Evolutionary conservation across 257 asterid species (phyloP), one percentile per base, ranked within the genome.

Genomic region (Ajuga chamaepitys): DNA sequence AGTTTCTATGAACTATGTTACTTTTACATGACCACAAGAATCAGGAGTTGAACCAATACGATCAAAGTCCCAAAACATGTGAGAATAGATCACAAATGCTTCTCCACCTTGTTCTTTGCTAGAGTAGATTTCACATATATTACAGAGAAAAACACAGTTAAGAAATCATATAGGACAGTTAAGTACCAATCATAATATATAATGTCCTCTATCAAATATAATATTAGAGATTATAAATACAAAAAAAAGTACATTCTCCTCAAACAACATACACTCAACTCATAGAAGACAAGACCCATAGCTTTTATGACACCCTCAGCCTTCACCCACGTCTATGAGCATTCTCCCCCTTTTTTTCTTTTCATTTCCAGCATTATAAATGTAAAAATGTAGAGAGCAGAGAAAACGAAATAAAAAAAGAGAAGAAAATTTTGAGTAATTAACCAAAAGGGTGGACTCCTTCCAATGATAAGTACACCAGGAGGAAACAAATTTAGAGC

Each of bases 171-270:
- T 41, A 46, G 8, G 40, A 58, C 67, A 71, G 50, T 52, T 53
- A 37, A 47, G 42, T 35, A 74, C 28, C 78, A 73, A 71, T 40
- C 78, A 60, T 37, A 77, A 71, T 58, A 60, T 71, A 60, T 37
- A 77, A 71, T 58, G 56, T 71, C 69, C 18, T 64, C 78, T 74
- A 74, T 80, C 64, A 77, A 52, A 62, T 54, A 80, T 77, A 71
- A 74, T 77, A 80, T 71, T 58, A 80, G 57, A 35, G 78, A 47
- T 71, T 68, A 53, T 77, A 71, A 74, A 80, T 77, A 73, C 71
- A 68, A 45, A 9, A 58, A 65, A 68, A 77, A 37, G 78, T 65
- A 69, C 74, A 66, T 66, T 68, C 72, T 74, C 80, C 66, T 64
- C 76, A 72, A 68, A 65, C 82, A 77, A 60, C 83, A 74, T 41